These are phyloP conservation scores for Talaromyces marneffei DNA, from an alignment of 2,329 filamentous ascomycete genomes.

Conservation along the genomic window DNA sequence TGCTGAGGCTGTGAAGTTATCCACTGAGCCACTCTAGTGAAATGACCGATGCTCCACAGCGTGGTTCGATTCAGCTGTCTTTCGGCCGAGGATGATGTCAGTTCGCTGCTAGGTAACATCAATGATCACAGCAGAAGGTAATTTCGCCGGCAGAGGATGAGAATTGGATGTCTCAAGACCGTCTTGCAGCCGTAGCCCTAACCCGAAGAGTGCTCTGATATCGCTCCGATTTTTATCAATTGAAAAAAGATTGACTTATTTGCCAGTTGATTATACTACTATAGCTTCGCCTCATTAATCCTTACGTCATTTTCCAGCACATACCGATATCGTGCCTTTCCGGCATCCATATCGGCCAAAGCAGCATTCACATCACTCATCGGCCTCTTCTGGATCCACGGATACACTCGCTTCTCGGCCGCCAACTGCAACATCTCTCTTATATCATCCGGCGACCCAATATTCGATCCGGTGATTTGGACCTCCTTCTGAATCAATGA, in stretches of 20 bases:
- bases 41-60: not conserved
- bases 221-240: too few relatives aligned
- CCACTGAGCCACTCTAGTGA: not conserved
- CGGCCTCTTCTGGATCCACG: slow-evolving; percentile 39
- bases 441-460: slow-evolving; percentile 41
- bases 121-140: too few relatives aligned
- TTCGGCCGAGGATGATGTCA: not conserved
- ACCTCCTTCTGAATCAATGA: slow-evolving; percentile 53
- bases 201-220: too few relatives aligned
- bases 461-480: slow-evolving; percentile 47
- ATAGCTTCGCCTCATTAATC: slow-evolving; percentile 26
- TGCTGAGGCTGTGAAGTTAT: not conserved
- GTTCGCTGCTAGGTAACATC: too few relatives aligned
- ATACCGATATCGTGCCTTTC: slow-evolving; percentile 44
- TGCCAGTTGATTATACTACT: too few relatives aligned
- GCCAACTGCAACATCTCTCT: slow-evolving; percentile 40
- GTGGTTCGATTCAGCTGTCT: not conserved
- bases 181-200: not conserved
- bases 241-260: too few relatives aligned
- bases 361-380: slow-evolving; percentile 42
- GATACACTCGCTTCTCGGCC: slow-evolving; percentile 36
- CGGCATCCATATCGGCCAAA: slow-evolving; percentile 41
- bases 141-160: too few relatives aligned
- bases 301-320: slow-evolving; percentile 38
- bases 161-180: too few relatives aligned